Evolutionary conservation across 768 basidiomycete genomes (phyloP), one percentile per base, ranked within the genome.

Genomic region (Pleurotus tuoliensis): DNA sequence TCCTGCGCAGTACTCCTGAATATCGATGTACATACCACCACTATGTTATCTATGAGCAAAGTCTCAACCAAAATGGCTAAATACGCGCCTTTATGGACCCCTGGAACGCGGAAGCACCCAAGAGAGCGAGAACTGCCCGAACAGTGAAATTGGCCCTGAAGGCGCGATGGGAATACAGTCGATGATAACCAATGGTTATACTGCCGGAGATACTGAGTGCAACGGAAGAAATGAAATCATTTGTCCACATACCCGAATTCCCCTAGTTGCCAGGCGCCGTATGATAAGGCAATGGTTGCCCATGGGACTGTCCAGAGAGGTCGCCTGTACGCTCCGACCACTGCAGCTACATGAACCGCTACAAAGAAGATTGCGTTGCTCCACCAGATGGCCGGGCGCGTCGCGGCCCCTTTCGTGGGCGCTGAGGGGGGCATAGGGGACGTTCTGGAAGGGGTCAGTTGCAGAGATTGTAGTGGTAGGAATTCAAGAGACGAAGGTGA

Each of bases 71-170:
- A n/a, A 57, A 49, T 30, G 45, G 22, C 20, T 27, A 15, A 20
- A 25, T 9, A 62, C 71, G 22, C 41, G 86, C 86, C 76, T 89
- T 88, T 64, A 90, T 88, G 43, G 86, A 88, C 2, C 90, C 90
- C 64, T 92, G 90, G 61, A 90, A 88, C 0, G 83, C 90, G 47
- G 85, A 80, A 3, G 85, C 82, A 0, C 90, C 90, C 66, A 91
- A 71, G 25, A 80, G 69, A 16, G 88, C 86, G 30, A 92, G 71
- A 18, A 79, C 68, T 4, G 84, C 61, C 9, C 88, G 77, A 40
- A 88, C 80, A 8, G 73, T 74, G 15, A 79, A 56, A 1, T 71
- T 71, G 4, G 88, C 88, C 16, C 77, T 77, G 67, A 88, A 90
- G 1, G 88, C 77, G 3, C 81, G 79, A 63, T 91, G 90, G 4